Base-by-base conservation (phyloP, 768 basidiomycete genomes). In the Mycena albidolilacea region DNA sequence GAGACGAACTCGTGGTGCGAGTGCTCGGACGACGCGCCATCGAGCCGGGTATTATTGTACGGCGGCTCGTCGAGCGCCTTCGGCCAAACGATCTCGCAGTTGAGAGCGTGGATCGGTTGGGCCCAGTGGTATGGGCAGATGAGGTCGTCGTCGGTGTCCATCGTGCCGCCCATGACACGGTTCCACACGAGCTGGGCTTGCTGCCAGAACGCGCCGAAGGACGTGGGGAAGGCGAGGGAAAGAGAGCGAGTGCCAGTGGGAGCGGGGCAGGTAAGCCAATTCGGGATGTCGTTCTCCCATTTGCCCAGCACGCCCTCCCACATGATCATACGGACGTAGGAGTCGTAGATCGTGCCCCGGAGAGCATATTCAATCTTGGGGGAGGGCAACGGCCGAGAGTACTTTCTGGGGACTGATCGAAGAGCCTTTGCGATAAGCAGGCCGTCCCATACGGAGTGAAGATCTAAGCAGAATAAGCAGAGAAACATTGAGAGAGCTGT, bases 391-490 rank as follows among this genome's bases (percentile, higher is more conserved):
- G 94, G 95, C 0, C 73, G 81, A 3, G 93, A 89, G 79, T 99
- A 99, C 81, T 98, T 98, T 23, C 71, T 65, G 0, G 91, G 88
- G 0, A 94, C 87, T 37, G 88, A 88, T 41, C 96, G 91, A 70
- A 99, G 86, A 35, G 91, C 90, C 81, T 96, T 92, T 6, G 95
- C 91, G 77, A 98, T 91, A 66, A 99, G 88, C 41, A 90, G 84
- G 21, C 85, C 84, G 78, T 98, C 97, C 97, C 96, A 98, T 0
- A 95, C 85, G 2, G 93, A 92, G 80, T 98, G 97, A 1, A 98
- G 86, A 79, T 96, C 95, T 86, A 55, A 12, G 50, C n/a, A 65
- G 7, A 57, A 64, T 50, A 43, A 35, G 48, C 38, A 55, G 48
- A 17, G 6, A 39, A 63, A 9, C 48, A 7, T n/a, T 7, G 19